These are phyloP conservation scores for Pestalotiopsis sp. DNA, from an alignment of 2,329 filamentous ascomycete species.

Conservation along the genomic window DNA sequence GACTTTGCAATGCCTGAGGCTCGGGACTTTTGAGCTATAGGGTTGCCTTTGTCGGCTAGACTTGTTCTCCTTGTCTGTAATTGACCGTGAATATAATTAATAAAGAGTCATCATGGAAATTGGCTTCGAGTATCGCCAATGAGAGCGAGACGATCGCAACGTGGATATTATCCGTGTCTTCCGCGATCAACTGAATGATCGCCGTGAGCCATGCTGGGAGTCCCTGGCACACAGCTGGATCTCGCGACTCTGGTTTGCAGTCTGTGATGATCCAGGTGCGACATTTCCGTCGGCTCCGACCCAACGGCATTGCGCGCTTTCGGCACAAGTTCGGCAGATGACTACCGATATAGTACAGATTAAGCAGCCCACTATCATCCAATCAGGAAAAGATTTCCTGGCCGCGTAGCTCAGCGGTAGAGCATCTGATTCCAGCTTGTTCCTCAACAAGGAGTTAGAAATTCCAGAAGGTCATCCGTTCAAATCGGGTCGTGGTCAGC, in stretches of 20 bases:
- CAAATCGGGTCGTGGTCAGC: neutral
- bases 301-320: no score
- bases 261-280: no score
- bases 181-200: no score
- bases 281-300: no score
- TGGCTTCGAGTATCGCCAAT: neutral
- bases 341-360: neutral
- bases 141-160: neutral
- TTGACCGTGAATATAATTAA: neutral
- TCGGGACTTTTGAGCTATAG: conserved; percentile 40
- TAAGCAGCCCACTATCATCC: neutral
- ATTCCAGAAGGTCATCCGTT: neutral
- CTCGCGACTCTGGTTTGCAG: no score
- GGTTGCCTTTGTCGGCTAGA: neutral
- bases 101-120: neutral
- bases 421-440: neutral
- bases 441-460: neutral
- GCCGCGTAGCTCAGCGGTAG: neutral
- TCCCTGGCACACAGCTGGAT: no score
- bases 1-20: no score
- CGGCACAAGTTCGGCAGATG: no score
- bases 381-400: neutral
- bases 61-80: neutral
- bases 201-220: no score
- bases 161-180: neutral